phyloP scores from a whole-genome alignment of 2,329 filamentous ascomycete species.

The Huntiella bhutanensis region DNA sequence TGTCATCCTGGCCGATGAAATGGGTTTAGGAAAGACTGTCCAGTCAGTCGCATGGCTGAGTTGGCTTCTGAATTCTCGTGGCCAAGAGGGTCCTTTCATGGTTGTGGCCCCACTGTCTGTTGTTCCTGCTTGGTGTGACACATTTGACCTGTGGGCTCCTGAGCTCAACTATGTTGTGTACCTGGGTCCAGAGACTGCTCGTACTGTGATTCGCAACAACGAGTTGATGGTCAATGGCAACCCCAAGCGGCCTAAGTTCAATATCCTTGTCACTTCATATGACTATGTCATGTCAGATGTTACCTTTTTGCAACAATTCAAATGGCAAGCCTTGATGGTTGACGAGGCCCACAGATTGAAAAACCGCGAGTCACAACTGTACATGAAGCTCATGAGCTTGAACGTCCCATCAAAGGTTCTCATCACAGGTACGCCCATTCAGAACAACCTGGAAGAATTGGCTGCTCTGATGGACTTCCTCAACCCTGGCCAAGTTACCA shows the following conservation, averaged over 20 bases:
- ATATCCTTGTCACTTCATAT: constrained; percentile 93
- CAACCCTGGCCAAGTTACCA: constrained; percentile 80
- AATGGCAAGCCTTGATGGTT: constrained; percentile 93
- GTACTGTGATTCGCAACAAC: constrained; percentile 73
- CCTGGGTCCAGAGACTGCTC: constrained; percentile 71
- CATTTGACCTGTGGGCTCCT: constrained; percentile 89
- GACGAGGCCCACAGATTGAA: constrained; percentile 95
- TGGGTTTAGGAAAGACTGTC: constrained; percentile 96
- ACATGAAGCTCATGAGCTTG: constrained; percentile 68
- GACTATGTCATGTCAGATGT: constrained; percentile 85
- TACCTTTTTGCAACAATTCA: constrained; percentile 69
- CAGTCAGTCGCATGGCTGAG: constrained; percentile 95
- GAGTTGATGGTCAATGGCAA: constrained; percentile 79
- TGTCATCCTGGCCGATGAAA: constrained; percentile 93
- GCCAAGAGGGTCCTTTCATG: constrained; percentile 84
- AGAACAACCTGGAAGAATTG: constrained; percentile 87
- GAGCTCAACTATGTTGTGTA: constrained; percentile 96
- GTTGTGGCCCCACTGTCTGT: constrained; percentile 95
- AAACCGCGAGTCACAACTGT: constrained; percentile 87
- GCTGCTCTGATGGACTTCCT: constrained; percentile 89
- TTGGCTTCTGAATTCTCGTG: constrained; percentile 79
- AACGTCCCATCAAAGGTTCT: constrained; percentile 74
- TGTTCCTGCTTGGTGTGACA: constrained; percentile 95
- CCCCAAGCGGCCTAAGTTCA: constrained; percentile 79
- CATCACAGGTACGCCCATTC: constrained; percentile 92